Percentiles rank a stretch among this genome's conserved stretches.
phyloP scores from a whole-genome alignment of 2,329 filamentous ascomycete genomes.

The Graphium sp. region DNA sequence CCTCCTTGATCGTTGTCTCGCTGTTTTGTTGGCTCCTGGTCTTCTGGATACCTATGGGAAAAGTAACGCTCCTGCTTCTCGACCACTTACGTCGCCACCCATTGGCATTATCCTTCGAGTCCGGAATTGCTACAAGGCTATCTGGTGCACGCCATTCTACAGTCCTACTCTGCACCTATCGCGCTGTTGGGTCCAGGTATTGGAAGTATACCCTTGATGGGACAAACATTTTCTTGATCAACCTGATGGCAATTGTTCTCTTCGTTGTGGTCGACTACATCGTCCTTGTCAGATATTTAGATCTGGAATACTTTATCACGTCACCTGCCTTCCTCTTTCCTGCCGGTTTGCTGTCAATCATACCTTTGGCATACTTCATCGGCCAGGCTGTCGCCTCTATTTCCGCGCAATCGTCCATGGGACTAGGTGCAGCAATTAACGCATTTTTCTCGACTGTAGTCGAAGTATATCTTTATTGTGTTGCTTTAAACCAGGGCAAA shows the following conservation, averaged over 20 bases:
- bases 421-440: conserved; percentile 88
- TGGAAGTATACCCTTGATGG: conserved; percentile 99
- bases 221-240: conserved; percentile 98
- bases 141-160: conserved; percentile 58
- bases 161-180: conserved; percentile 90
- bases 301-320: conserved; percentile 57
- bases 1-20: conserved; percentile 71
- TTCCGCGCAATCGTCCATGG: conserved; percentile 97
- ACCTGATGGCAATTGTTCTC: conserved; percentile 80
- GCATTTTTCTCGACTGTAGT: conserved; percentile 97
- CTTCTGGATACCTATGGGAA: conserved; percentile 97
- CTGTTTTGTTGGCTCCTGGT: conserved; percentile 89
- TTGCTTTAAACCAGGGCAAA: conserved; percentile 85
- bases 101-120: conserved; percentile 82
- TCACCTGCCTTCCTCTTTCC: conserved; percentile 75
- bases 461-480: conserved; percentile 93
- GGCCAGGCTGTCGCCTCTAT: conserved; percentile 97
- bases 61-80: conserved; percentile 76
- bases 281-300: conserved; percentile 52
- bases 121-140: conserved; percentile 61
- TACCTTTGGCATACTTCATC: conserved; percentile 94
- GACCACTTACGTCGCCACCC: conserved; percentile 87
- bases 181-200: conserved; percentile 84
- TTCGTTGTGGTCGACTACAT: conserved; percentile 92
- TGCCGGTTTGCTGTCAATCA: conserved; percentile 75